These are phyloP conservation scores for Taxillus chinensis DNA, from an alignment of 164 flowering plant species.

Conservation along the genomic window DNA sequence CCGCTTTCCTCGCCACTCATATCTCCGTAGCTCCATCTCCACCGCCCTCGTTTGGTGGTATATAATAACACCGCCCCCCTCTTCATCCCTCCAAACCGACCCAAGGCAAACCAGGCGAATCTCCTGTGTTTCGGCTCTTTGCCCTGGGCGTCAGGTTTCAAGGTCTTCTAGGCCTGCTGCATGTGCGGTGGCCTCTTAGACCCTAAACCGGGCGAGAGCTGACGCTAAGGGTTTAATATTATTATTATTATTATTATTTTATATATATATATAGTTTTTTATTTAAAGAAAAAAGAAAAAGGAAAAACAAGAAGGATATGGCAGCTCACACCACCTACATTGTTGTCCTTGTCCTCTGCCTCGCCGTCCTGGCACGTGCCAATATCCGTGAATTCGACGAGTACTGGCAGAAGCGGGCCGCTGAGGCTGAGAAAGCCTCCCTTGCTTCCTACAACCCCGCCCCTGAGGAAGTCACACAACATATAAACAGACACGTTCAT, in stretches of 20 bases:
- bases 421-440: slow-evolving; percentile 22
- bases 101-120: not conserved
- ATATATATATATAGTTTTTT: not conserved
- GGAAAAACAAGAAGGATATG: slow-evolving; percentile 1
- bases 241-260: no score
- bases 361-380: slow-evolving; percentile 19
- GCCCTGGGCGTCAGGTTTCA: not conserved
- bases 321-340: slow-evolving; percentile 1
- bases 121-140: not conserved
- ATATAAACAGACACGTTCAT: slow-evolving; percentile 29
- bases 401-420: slow-evolving; percentile 34
- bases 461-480: slow-evolving; percentile 35
- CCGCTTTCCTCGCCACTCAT: not conserved
- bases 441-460: slow-evolving; percentile 26
- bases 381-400: slow-evolving; percentile 30
- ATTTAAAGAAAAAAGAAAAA: slow-evolving; percentile 6
- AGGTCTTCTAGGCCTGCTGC: not conserved
- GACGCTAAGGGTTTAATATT: no score
- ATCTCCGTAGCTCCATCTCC: not conserved
- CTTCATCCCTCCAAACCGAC: not conserved
- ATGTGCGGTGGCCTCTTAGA: not conserved
- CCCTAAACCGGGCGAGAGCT: not conserved
- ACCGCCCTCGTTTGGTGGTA: not conserved
- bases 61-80: not conserved
- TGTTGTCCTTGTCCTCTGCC: slow-evolving; percentile 15